phyloP scores from a whole-genome alignment of 108 stramenopile species.

The Nannochloropsis oceanica region DNA sequence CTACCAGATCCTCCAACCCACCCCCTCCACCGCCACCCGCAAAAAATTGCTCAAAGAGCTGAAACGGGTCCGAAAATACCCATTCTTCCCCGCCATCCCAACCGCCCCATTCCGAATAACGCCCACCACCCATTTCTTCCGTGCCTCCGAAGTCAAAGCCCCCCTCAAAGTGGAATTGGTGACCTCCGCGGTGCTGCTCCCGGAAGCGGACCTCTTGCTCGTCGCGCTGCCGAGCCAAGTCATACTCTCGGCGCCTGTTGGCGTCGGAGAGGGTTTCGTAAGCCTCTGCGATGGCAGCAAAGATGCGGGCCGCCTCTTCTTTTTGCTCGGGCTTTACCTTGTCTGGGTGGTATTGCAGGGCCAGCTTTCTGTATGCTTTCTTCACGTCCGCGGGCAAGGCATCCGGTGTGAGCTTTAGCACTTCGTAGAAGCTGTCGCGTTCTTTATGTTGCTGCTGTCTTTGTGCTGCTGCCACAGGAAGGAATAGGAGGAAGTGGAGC shows the following conservation, averaged over 20 bases:
- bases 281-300: neutral
- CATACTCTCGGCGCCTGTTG: neutral
- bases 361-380: neutral
- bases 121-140: neutral
- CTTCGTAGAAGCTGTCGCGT: neutral
- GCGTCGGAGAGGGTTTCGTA: neutral
- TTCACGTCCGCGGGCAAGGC: neutral
- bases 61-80: neutral
- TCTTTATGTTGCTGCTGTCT: neutral
- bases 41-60: neutral
- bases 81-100: neutral
- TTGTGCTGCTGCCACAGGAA: neutral
- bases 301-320: neutral
- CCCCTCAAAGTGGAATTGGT: neutral
- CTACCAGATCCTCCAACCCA: neutral
- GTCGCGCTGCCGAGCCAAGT: neutral
- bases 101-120: neutral
- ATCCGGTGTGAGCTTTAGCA: neutral
- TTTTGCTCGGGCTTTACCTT: neutral
- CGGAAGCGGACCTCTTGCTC: neutral
- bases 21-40: neutral
- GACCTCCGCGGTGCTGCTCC: neutral
- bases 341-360: neutral
- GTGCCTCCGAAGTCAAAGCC: neutral
- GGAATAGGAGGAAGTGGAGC: neutral